Percentiles rank a stretch among this genome's conserved stretches.
Evolutionary conservation across 306 rosid genomes (phyloP).

Genomic region (Elaeagnus macrophylla): DNA sequence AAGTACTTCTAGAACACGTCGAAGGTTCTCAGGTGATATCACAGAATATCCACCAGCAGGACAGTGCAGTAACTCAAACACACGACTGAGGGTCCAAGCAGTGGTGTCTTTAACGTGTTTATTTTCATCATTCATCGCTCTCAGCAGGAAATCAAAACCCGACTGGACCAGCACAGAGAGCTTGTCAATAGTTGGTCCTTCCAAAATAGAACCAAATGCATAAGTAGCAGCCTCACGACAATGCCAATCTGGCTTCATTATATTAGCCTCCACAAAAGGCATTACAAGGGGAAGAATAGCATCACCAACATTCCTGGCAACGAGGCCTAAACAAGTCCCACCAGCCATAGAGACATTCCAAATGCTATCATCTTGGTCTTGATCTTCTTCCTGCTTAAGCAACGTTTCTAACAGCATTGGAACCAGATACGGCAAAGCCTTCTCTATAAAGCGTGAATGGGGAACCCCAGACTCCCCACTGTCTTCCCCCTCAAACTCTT

Average conservation of each 20-base stretch:
- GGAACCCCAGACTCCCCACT: slow-evolving; percentile 20
- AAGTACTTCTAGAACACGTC: slow-evolving; percentile 21
- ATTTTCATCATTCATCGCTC: slow-evolving; percentile 25
- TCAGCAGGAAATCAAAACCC: slow-evolving; percentile 24
- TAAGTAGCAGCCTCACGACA: slow-evolving; percentile 33
- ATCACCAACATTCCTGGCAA: slow-evolving; percentile 30
- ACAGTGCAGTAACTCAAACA: slow-evolving; percentile 28
- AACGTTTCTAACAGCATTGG: slow-evolving; percentile 31
- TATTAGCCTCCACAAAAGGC: slow-evolving; percentile 33
- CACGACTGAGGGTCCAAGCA: slow-evolving; percentile 33
- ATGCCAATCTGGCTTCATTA: slow-evolving; percentile 27
- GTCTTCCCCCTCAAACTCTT: slow-evolving; percentile 21
- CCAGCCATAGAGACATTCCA: slow-evolving; percentile 38
- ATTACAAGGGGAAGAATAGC: slow-evolving; percentile 28
- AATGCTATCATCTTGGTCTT: slow-evolving; percentile 25
- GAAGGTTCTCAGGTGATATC: slow-evolving; percentile 22
- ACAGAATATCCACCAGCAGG: slow-evolving; percentile 26
- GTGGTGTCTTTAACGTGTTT: slow-evolving; percentile 32
- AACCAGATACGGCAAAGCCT: slow-evolving; percentile 23
- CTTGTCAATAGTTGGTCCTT: slow-evolving; percentile 25
- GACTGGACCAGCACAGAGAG: slow-evolving; percentile 20
- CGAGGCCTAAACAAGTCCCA: slow-evolving; percentile 30
- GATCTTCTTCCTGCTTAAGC: slow-evolving; percentile 33
- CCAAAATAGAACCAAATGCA: slow-evolving; percentile 32
- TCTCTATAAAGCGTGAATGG: slow-evolving; percentile 24